These are phyloP conservation scores for Closterium sp. DNA, from an alignment of 139 green algal species.

Conservation along the genomic window DNA sequence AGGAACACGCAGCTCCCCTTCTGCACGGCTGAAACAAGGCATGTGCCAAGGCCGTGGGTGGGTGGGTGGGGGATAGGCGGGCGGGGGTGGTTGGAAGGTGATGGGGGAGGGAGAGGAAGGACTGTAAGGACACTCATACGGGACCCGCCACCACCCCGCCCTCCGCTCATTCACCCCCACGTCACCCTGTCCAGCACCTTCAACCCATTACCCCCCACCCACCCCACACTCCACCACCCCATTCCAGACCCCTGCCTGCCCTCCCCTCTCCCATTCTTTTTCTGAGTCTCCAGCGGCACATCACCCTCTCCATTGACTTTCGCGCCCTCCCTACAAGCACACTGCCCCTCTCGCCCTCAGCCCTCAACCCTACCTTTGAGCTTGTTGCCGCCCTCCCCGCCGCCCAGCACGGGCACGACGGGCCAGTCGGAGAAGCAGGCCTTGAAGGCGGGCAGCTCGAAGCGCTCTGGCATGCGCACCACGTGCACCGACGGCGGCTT, in stretches of 20 bases:
- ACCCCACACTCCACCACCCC: neutral
- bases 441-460: constrained; percentile 40
- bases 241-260: neutral
- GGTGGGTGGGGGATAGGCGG: too few species aligned
- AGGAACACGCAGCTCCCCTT: too few species aligned
- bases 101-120: neutral
- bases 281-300: neutral
- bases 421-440: constrained; percentile 36
- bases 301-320: neutral
- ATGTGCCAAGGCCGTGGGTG: too few species aligned
- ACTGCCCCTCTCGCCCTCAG: neutral
- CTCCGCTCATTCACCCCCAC: neutral
- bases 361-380: neutral
- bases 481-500: constrained; percentile 28
- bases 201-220: neutral
- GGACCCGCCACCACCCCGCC: neutral
- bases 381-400: constrained; percentile 12
- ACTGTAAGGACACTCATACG: neutral
- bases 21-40: too few species aligned
- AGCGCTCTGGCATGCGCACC: constrained; percentile 17
- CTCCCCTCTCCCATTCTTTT: neutral
- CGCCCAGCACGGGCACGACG: constrained; percentile 12
- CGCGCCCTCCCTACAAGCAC: neutral
- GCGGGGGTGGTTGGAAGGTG: neutral
- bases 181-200: neutral